Conservation (phyloP, 2,329 filamentous ascomycete genomes). For the Aureobasidium sp. region DNA sequence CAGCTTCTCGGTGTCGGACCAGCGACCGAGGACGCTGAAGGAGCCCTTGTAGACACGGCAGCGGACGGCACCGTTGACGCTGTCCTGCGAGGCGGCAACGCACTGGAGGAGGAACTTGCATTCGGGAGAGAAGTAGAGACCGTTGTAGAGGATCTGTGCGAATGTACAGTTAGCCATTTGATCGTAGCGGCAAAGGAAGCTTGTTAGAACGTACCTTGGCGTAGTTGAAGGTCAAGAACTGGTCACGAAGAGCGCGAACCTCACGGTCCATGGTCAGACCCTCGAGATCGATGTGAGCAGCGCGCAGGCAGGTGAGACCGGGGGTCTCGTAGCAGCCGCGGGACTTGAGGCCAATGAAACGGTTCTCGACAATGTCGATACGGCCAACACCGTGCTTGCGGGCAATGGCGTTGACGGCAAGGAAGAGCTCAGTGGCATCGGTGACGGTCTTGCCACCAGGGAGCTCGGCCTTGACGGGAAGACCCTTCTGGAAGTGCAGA, state of each 20-base stretch:
- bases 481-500: slow-evolving; percentile 64
- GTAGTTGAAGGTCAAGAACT: slow-evolving; percentile 61
- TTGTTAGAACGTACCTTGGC: slow-evolving; percentile 35
- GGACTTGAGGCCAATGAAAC: slow-evolving; percentile 72
- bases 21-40: slow-evolving; percentile 53
- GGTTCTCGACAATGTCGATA: slow-evolving; percentile 77
- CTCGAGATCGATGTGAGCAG: slow-evolving; percentile 56
- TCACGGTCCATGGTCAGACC: slow-evolving; percentile 63
- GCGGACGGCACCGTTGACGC: slow-evolving; percentile 56
- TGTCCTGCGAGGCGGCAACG: slow-evolving; percentile 53
- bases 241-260: slow-evolving; percentile 62
- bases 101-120: slow-evolving; percentile 64
- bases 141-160: slow-evolving; percentile 48
- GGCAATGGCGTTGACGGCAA: slow-evolving; percentile 63
- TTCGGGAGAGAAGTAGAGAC: slow-evolving; percentile 63
- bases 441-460: slow-evolving; percentile 55
- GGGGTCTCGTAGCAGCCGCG: slow-evolving; percentile 74
- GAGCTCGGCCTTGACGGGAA: slow-evolving; percentile 61
- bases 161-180: not conserved
- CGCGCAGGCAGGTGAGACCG: slow-evolving; percentile 49
- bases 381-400: slow-evolving; percentile 67
- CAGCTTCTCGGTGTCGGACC: slow-evolving; percentile 60
- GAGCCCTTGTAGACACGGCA: slow-evolving; percentile 62
- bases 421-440: slow-evolving; percentile 65
- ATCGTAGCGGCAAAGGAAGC: slow-evolving; percentile 27